Evolutionary conservation across 169 alveolate genomes (phyloP).

Genomic region (Plasmodium vinckei): DNA sequence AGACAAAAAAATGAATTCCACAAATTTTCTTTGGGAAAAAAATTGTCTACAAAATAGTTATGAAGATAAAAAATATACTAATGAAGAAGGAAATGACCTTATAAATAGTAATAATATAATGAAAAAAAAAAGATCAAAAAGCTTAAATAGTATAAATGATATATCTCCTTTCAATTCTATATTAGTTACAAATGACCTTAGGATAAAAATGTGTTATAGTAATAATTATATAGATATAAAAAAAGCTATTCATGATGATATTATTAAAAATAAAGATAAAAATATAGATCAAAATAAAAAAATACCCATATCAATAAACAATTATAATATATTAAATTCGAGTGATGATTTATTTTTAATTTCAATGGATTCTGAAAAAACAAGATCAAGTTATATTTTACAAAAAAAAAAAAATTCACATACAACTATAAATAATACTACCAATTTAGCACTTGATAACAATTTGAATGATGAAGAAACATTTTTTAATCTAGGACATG

Average conservation of each 20-base stretch:
- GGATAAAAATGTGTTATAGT: constrained; percentile 55
- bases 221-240: constrained; percentile 42
- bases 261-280: background rate
- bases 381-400: constrained; percentile 5
- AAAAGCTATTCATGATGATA: background rate
- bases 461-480: background rate
- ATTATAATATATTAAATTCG: constrained; percentile 4
- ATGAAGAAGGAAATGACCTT: no score
- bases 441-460: background rate
- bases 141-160: constrained; percentile 20
- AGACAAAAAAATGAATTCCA: no score
- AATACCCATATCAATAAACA: background rate
- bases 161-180: constrained; percentile 2
- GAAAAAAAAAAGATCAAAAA: constrained; percentile 32
- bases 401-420: constrained; percentile 11
- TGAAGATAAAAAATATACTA: no score
- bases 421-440: background rate
- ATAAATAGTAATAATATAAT: background rate
- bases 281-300: background rate
- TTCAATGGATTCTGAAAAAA: constrained; percentile 60
- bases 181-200: constrained; percentile 39
- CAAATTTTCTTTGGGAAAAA: no score
- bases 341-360: constrained; percentile 64
- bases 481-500: background rate
- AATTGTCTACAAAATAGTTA: no score